These are phyloP conservation scores for Myxozyma nipponensis DNA, from an alignment of 805 yeast genomes.

Conservation along the genomic window DNA sequence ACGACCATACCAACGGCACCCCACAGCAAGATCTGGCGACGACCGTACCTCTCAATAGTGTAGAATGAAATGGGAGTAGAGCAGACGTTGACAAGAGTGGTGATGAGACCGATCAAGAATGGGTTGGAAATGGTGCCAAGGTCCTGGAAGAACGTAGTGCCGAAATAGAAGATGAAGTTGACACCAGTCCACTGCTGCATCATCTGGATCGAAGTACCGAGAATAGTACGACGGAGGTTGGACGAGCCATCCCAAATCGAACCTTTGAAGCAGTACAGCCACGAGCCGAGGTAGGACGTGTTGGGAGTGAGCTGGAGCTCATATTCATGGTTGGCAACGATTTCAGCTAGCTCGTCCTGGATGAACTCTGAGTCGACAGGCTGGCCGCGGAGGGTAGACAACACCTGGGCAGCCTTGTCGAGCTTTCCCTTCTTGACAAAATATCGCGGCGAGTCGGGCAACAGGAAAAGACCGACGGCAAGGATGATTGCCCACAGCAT, in stretches of 20 bases:
- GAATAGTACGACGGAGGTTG: slow-evolving; percentile 41
- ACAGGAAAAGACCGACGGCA: slow-evolving; percentile 55
- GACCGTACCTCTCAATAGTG: slow-evolving; percentile 72
- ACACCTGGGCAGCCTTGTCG: slow-evolving; percentile 54
- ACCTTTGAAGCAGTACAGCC: slow-evolving; percentile 19
- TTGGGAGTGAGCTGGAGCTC: slow-evolving; percentile 35
- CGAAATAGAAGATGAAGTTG: slow-evolving; percentile 84
- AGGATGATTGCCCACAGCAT: slow-evolving; percentile 64
- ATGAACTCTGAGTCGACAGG: slow-evolving; percentile 45
- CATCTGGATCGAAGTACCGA: slow-evolving; percentile 68
- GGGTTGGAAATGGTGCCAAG: slow-evolving; percentile 46
- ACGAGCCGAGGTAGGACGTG: slow-evolving; percentile 7
- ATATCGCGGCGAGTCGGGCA: slow-evolving; percentile 78
- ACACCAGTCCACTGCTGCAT: slow-evolving; percentile 88
- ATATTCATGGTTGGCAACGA: slow-evolving; percentile 47
- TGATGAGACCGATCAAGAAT: slow-evolving; percentile 68
- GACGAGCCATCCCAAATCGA: background rate
- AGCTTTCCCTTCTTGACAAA: slow-evolving; percentile 53
- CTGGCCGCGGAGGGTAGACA: slow-evolving; percentile 46
- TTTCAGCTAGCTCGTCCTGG: slow-evolving; percentile 47
- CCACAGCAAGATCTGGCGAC: slow-evolving; percentile 60
- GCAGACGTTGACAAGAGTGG: slow-evolving; percentile 76
- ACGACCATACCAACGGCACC: slow-evolving; percentile 77
- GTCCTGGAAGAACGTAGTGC: slow-evolving; percentile 70
- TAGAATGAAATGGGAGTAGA: slow-evolving; percentile 80